Evolutionary conservation across 805 yeast species (phyloP), one percentile per base, ranked within the genome.

Genomic region (Starmerella bombi): DNA sequence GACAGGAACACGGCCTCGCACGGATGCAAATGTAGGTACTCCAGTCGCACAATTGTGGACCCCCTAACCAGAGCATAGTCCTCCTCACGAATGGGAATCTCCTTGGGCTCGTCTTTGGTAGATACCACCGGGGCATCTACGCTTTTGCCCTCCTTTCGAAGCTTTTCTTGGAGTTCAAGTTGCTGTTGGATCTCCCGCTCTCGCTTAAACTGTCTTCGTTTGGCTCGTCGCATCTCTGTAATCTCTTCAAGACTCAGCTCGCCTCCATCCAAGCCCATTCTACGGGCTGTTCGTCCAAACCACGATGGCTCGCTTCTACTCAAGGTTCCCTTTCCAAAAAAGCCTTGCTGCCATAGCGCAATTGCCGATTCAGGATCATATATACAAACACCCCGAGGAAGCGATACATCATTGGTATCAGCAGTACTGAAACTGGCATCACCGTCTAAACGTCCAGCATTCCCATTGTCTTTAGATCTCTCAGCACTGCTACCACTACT

Each of bases 261-360:
- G 37, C 58, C 58, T 18, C 57, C 67, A 20, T 58, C 68, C 29
- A 72, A 53, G 12, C 70, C 69, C 20, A 80, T 60, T 32, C 83
- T 59, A 35, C 75, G 65, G 25, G 62, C 59, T 1, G 83, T 74
- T 40, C 96, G 66, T n/a, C 64, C 65, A 34, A 56, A 59, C 96
- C 97, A 91, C 0, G 94, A 74, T 0, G 98, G 94, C 55, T 91
- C 96, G 42, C 93, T 80, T 48, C 98, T 66, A 27, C 94, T 81
- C 34, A 85, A 62, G 2, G 73, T 71, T 2, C 97, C 98, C 54
- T 88, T 91, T 5, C 98, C 98, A 56, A 84, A 91, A 55, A 85
- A 91, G 1, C 98, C 98, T 50, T 70, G 70, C 15, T 66, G 60
- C 97, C 97, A 91, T 2, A 91, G 61, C 30, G 59, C 59, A 17